phyloP scores from a whole-genome alignment of 345 rosid species.

The Hypericum perforatum region DNA sequence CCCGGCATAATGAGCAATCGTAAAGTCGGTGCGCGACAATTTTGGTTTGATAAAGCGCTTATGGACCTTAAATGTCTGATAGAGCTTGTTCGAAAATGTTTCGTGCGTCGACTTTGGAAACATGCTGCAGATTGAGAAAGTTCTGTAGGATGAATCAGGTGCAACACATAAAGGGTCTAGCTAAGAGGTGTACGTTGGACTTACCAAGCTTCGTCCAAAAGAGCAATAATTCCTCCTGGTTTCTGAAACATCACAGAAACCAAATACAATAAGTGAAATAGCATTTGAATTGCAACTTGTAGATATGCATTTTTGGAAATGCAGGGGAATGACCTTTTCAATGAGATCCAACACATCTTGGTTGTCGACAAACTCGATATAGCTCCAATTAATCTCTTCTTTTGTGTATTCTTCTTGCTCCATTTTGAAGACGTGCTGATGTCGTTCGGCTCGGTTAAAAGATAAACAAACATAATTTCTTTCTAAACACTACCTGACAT shows the following conservation, averaged over 20 bases:
- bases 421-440: slow-evolving; percentile 76
- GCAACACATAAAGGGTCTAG: not conserved
- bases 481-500: not conserved
- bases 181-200: slow-evolving; percentile 10
- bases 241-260: slow-evolving; percentile 31
- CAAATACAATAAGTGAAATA: slow-evolving; percentile 4
- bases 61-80: slow-evolving; percentile 60
- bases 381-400: slow-evolving; percentile 73
- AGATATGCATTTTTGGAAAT: not conserved
- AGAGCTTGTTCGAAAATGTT: slow-evolving; percentile 71
- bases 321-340: slow-evolving; percentile 39
- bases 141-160: too few species aligned
- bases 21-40: slow-evolving; percentile 59
- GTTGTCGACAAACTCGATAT: slow-evolving; percentile 68
- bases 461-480: not conserved
- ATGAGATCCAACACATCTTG: slow-evolving; percentile 69
- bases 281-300: not conserved
- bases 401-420: slow-evolving; percentile 64
- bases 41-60: slow-evolving; percentile 73
- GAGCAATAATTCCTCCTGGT: slow-evolving; percentile 72
- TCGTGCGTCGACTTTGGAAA: slow-evolving; percentile 80
- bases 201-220: slow-evolving; percentile 77
- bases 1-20: slow-evolving; percentile 73
- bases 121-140: slow-evolving; percentile 39
- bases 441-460: slow-evolving; percentile 9